Evolutionary conservation across 352 stramenopile genomes (phyloP), one percentile per base, ranked within the genome.

Genomic region (Phytopythium ostracodes): DNA sequence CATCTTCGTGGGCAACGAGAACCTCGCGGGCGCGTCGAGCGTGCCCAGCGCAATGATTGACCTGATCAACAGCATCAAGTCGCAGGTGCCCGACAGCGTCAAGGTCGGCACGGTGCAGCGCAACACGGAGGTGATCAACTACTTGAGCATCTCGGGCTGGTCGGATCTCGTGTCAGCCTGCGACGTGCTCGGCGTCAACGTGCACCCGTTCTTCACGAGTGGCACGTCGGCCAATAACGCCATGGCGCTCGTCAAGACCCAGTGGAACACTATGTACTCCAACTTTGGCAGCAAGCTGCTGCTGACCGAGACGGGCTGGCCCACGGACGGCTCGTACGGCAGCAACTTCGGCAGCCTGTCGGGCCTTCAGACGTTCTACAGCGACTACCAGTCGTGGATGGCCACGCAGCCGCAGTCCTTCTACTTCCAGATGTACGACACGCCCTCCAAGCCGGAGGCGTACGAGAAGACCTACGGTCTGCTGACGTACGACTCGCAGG

Each of bases 371-470:
- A 67, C 57, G 20, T 92, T 88, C 72, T 91, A 77, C 63, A 63
- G 65, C 50, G 70, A 68, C 18, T 89, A 89, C 72, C 73, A 92
- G 73, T 58, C 68, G 29, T 91, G 81, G 81, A 76, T 76, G 58
- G 57, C 55, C 20, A 60, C 63, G 31, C 63, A 85, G 9, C 63
- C 75, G 35, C 76, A 81, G 60, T 85, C 87, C 57, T 89, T 79
- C 65, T 91, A 87, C 75, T 91, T 92, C 71, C 81, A 91, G 69
- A 81, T 90, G 62, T 92, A 87, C 57, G 79, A 92, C 70, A 76
- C 72, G 25, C 76, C 77, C 9, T 68, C 73, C 67, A 77, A 79
- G 56, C 51, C 64, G 0, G 55, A 70, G 31, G 50, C 40, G 0
- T 88, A 76, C 60, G 84, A 92, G 62, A 52, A 76, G 60, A 69